Base-by-base conservation (phyloP, 73 alveolate genomes). In the Paramecium sexaurelia region DNA sequence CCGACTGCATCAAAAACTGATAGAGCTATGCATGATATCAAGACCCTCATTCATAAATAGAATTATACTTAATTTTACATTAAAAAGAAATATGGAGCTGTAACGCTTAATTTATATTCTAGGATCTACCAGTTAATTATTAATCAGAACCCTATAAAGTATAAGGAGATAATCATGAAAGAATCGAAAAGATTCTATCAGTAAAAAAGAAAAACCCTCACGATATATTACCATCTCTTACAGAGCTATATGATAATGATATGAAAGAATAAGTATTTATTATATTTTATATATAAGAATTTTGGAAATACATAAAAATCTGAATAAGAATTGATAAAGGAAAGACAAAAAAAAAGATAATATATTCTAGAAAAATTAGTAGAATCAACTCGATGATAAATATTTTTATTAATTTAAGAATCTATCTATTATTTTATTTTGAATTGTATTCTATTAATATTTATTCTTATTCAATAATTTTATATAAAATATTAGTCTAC, bases 51-150 rank as follows among this genome's bases (percentile, higher is more conserved):
- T n/a, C 78, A 88, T 15, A 75, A 69, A 17, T 36, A 82, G 73
- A 82, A 88, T 88, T 47, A 56, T 32, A 82, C 87, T 26, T 29
- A 88, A 17, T 88, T 88, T 37, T 88, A 88, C 37, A 88, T 88
- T 43, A 88, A 88, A 69, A 88, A 88, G 94, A 88, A 88, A 69
- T 88, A 82, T 55, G 94, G 94, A 10, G 89, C 94, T 26, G 87
- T 73, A 73, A 73, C n/a, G n/a, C n/a, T n/a, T 66, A 13, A 73
- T 32, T 11, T 9, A 73, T 73, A 69, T 17, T 73, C 26, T n/a
- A 73, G 87, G 94, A 89, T 51, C 84, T 87, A 41, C 96, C 96
- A 1, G 92, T 94, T 19, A 94, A 95, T 89, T 86, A 87, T 85
- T 85, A 87, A 33, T 94, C 92, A 40, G 96, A 94, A 47, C 93